These are phyloP conservation scores for Emergomyces africanus DNA, from an alignment of 2,329 filamentous ascomycete genomes.

Conservation along the genomic window DNA sequence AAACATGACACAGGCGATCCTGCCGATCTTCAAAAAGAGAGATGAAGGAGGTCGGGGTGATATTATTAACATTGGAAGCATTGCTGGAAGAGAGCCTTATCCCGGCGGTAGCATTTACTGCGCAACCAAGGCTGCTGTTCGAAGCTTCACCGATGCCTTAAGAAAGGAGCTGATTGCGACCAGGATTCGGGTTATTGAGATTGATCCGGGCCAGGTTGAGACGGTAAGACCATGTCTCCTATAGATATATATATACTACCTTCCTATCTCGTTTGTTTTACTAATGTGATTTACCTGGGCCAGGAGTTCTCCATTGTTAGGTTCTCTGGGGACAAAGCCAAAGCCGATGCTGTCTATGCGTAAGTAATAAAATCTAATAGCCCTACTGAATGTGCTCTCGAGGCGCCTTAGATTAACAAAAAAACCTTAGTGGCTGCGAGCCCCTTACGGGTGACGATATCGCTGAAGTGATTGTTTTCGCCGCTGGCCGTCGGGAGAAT, in stretches of 20 bases:
- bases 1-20: conserved; percentile 86
- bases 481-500: conserved; percentile 72
- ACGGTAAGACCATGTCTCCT: conserved; percentile 41
- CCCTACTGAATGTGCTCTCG: background rate
- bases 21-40: conserved; percentile 63
- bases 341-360: conserved; percentile 84
- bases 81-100: conserved; percentile 82
- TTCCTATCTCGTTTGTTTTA: background rate
- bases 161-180: conserved; percentile 72
- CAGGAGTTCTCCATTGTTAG: conserved; percentile 79
- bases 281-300: background rate
- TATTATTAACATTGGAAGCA: conserved; percentile 90
- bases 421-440: conserved; percentile 49
- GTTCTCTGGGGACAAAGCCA: conserved; percentile 76
- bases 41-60: conserved; percentile 67
- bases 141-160: conserved; percentile 70
- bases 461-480: conserved; percentile 79
- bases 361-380: conserved; percentile 22
- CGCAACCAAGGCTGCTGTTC: conserved; percentile 79
- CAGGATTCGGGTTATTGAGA: conserved; percentile 69
- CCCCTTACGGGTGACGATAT: conserved; percentile 84
- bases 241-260: background rate
- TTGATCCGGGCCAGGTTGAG: conserved; percentile 88
- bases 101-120: conserved; percentile 83
- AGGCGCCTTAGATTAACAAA: background rate